phyloP scores from a whole-genome alignment of 2,329 filamentous ascomycete genomes.

The Amauroascus niger region DNA sequence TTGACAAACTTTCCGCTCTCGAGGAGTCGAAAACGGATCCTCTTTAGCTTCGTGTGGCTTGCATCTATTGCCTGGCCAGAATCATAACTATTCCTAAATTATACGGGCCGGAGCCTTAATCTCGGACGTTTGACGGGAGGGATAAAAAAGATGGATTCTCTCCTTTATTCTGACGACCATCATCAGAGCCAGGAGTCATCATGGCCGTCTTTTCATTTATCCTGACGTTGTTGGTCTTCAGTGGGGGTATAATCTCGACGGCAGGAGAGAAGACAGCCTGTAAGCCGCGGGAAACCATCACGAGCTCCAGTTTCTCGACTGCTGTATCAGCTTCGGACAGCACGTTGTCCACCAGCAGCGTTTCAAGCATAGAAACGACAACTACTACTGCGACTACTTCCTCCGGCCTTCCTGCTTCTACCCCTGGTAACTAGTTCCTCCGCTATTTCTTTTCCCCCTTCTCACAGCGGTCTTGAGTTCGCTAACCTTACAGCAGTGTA shows the following conservation, averaged over 20 bases:
- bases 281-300: neutral
- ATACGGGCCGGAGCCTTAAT: too few species aligned
- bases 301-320: neutral
- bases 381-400: too few species aligned
- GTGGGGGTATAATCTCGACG: neutral
- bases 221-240: neutral
- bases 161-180: neutral
- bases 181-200: neutral
- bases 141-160: neutral
- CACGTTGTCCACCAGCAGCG: too few species aligned
- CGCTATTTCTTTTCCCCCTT: neutral
- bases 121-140: too few species aligned
- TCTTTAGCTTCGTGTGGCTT: too few species aligned
- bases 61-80: neutral
- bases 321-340: too few species aligned
- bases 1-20: too few species aligned
- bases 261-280: neutral
- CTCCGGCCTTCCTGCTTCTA: neutral
- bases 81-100: too few species aligned
- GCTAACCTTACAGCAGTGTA: neutral
- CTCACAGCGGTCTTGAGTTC: neutral
- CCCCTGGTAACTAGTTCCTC: neutral
- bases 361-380: neutral
- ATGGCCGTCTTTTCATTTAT: neutral
- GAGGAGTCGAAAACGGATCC: too few species aligned